Evolutionary conservation across 352 stramenopile genomes (phyloP), one percentile per base, ranked within the genome.

Genomic region (Phytophthora citricola): DNA sequence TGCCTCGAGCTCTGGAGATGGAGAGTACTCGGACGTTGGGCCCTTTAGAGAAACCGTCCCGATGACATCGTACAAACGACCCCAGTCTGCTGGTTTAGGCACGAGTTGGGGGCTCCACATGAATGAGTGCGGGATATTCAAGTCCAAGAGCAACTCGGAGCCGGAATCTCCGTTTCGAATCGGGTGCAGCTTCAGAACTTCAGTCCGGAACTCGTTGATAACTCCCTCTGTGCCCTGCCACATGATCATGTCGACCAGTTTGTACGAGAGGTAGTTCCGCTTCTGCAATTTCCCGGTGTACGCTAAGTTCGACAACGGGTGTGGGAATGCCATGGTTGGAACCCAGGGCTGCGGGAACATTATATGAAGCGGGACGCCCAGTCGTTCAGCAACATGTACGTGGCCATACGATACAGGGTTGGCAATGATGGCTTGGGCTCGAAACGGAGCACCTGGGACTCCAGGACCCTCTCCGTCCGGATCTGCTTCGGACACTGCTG

Each of bases 331-430:
- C 50, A 79, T 75, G 0, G 93, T 98, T 1, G 89, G 89, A 2
- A 78, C 78, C 87, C 90, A 97, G 5, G 91, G 93, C 56, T 97
- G 87, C 1, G 89, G 88, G 54, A 97, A 98, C 89, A 98, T 97
- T 44, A 98, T 96, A 75, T 98, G 93, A 38, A 98, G 72, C n/a
- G 93, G 93, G 9, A 98, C 87, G 0, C 85, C 91, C 17, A 98
- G 79, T n/a, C 89, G 87, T 75, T 98, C 93, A 5, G 92, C 92
- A 3, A 97, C 91, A 63, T 98, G 92, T 32, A 97, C 79, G 68
- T 98, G 93, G 10, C 89, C 93, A 43, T 97, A 96, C 46, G 80
- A 89, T 1, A 96, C 89, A 0, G 94, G 93, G 67, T 98, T 98
- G 14, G 90, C 87, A 71, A 98, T 98, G 49, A 98, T 97, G n/a